A percentile compares a stretch with the other conserved stretches of the same genome.
phyloP scores from a whole-genome alignment of 805 yeast genomes.

The Lachancea dasiensis region DNA sequence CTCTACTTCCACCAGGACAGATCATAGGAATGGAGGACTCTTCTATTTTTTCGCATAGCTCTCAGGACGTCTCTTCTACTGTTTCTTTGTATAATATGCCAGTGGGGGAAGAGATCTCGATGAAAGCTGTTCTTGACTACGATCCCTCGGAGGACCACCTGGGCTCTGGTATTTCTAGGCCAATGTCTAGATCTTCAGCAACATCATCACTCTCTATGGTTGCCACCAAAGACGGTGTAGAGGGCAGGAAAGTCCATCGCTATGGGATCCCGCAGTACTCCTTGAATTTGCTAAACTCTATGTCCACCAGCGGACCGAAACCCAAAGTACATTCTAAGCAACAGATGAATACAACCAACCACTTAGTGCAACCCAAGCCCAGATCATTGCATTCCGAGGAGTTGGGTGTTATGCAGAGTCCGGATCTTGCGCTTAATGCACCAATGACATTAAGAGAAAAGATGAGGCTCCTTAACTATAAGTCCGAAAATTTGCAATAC shows the following conservation, averaged over 20 bases:
- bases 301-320: constrained; percentile 22
- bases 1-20: neutral
- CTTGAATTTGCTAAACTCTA: constrained; percentile 32
- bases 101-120: constrained; percentile 17
- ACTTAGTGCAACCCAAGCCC: neutral
- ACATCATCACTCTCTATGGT: constrained; percentile 67
- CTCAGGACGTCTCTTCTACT: constrained; percentile 22
- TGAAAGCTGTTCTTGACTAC: constrained; percentile 19
- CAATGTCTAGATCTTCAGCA: constrained; percentile 53
- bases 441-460: constrained; percentile 43
- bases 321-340: constrained; percentile 6
- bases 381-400: neutral
- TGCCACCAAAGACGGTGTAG: constrained; percentile 70
- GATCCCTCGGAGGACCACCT: constrained; percentile 20
- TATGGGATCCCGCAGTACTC: constrained; percentile 37
- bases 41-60: constrained; percentile 19
- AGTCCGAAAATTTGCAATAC: constrained; percentile 10
- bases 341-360: neutral
- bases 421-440: constrained; percentile 27
- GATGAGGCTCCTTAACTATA: constrained; percentile 36
- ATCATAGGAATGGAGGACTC: constrained; percentile 6
- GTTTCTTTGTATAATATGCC: constrained; percentile 18
- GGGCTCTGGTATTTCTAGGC: constrained; percentile 40
- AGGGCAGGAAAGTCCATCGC: constrained; percentile 52
- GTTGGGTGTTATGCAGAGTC: constrained; percentile 5